Base-by-base conservation (phyloP, 768 basidiomycete genomes). In the Leccinum subgranulosum region DNA sequence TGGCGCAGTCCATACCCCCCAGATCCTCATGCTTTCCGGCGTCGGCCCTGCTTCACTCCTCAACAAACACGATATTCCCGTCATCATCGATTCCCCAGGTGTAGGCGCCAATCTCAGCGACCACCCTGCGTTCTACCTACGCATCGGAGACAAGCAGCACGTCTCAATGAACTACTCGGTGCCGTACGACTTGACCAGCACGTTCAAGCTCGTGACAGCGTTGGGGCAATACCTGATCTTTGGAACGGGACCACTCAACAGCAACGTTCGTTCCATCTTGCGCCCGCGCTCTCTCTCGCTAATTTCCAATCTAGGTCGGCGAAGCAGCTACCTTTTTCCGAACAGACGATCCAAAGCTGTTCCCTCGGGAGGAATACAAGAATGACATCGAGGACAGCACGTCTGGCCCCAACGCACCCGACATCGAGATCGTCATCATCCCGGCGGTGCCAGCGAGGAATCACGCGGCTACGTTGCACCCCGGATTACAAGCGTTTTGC, bases 31-130 rank as follows among this genome's bases (percentile, higher is more conserved):
- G 78, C 77, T 90, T 17, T 90, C 88, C 17, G 92, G 92, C 11
- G 74, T 94, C 49, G 92, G 92, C 3, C 88, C 90, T 34, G 77
- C 78, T 2, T 75, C 75, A 1, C 77, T 88, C 12, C 76, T 93
- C 36, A 61, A 74, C 11, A 68, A 75, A 36, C 74, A 84, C 55
- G 70, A 72, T 6, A 85, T 94, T 21, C 75, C 81, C 1, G 71
- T 85, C 29, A 73, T 86, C 19, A 66, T 82, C 6, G 83, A 92
- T 62, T 79, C 88, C 2, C 86, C 88, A 0, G 85, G 85, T 11
- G 90, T 94, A 19, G 92, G 92, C 14, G 75, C 80, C 9, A 79
- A 92, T 67, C 79, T 94, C 17, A 75, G 80, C 47, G 92, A 94
- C 65, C 92, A 93, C 64, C 76, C 79, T 4, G 76, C 78, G 14